A percentile compares a stretch with the other conserved stretches of the same genome.
phyloP scores from a whole-genome alignment of 306 rosid genomes.

The Cucurbita moschata region DNA sequence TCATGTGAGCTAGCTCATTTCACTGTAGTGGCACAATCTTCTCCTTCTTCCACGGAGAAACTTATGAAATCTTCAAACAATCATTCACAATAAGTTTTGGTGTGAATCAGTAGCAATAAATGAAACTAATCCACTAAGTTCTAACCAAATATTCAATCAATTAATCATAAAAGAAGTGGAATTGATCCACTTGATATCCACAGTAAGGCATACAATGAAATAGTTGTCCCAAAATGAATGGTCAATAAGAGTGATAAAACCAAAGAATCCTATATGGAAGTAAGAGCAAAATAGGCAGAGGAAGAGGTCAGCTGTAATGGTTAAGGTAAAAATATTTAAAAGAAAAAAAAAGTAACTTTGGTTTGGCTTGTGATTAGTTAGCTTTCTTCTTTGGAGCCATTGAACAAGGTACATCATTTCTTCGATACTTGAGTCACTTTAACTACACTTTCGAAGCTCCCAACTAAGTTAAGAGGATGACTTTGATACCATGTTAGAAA shows the following conservation, averaged over 20 bases:
- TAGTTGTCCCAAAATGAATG: background rate
- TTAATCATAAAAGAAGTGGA: background rate
- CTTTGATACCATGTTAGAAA: too few species aligned
- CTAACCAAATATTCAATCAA: background rate
- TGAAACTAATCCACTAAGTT: background rate
- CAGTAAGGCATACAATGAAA: background rate
- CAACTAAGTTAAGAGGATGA: too few species aligned
- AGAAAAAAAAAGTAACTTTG: background rate
- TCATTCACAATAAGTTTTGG: background rate
- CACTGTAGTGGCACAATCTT: too few species aligned
- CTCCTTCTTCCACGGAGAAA: too few species aligned
- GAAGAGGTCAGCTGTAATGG: background rate
- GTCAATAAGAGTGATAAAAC: background rate
- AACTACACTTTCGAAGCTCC: too few species aligned
- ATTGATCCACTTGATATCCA: background rate
- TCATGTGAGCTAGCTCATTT: too few species aligned
- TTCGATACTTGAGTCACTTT: too few species aligned
- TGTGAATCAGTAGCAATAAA: background rate
- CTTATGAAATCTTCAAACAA: background rate
- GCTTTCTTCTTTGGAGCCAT: too few species aligned
- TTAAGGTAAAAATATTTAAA: background rate
- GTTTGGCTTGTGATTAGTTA: background rate
- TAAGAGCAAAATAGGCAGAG: background rate
- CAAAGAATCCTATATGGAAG: background rate
- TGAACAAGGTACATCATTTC: too few species aligned